Base-by-base conservation (phyloP, 2,329 filamentous ascomycete genomes). In the Ceratocystis variospora region DNA sequence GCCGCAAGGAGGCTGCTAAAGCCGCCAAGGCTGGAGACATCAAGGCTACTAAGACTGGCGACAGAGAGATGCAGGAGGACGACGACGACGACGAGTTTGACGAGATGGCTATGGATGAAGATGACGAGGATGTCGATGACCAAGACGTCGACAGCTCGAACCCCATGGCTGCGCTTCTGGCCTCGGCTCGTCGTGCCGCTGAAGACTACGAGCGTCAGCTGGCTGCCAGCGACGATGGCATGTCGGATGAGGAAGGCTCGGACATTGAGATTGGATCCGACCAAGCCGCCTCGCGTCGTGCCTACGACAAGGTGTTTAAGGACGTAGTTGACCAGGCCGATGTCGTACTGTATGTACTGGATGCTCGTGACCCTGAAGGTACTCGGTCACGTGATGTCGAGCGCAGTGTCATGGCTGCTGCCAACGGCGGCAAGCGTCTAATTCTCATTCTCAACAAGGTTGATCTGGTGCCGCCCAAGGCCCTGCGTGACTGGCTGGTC, bases 401-500 rank as follows among this genome's bases (percentile, higher is more conserved):
- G 80, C 87, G 90, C 69, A 87, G 88, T 77, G 86, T 96, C 74
- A 92, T 95, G 88, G 87, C 90, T n/a, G 87, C 90, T 8, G 88
- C 90, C 15, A 83, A 82, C 33, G 89, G 88, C 66, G 87, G 87
- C 70, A 96, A 96, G 80, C 84, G 92, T 64, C 81, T 96, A 68
- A 96, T 96, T 68, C 84, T 96, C 68, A 84, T 96, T 67, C 80
- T 96, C 71, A 96, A 96, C 86, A 96, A 96, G 83, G 92, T 96
- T 74, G 92, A 96, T 75, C 82, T 96, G 66, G 83, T 96, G 59
- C 92, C 92, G 2, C 85, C 89, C 25, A 81, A 86, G 61, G 88
- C 93, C 12, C 84, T 96, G 57, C 90, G 89, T 74, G 85, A 82
- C 72, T 96, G 92, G 92, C 84, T 96, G 70, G 76, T 83, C 67